Conservation (phyloP, 345 rosid species). For the Carallia pectinifolia region DNA sequence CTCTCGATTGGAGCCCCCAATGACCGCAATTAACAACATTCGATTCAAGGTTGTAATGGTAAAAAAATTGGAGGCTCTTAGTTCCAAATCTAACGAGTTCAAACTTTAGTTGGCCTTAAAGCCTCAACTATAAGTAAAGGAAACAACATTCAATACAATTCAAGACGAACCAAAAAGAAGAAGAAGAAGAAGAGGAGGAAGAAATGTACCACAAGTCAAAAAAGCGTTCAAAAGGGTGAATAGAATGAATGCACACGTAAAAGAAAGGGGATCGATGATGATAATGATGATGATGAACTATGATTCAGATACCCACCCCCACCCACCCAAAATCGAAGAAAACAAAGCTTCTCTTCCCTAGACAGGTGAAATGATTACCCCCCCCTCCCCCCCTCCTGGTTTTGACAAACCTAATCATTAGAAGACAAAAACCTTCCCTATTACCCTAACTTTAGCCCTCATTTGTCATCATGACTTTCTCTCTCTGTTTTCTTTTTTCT, state of each 20-base stretch:
- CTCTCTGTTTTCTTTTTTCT: neutral
- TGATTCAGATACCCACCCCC: conserved; percentile 8
- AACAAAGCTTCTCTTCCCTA: conserved; percentile 33
- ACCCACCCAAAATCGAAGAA: conserved; percentile 18
- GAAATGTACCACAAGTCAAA: neutral
- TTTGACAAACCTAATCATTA: conserved; percentile 47
- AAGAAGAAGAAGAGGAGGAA: neutral
- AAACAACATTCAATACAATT: too few species aligned
- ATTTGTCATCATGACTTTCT: conserved; percentile 20
- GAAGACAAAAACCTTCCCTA: conserved; percentile 7
- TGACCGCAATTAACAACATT: too few species aligned
- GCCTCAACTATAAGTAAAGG: too few species aligned
- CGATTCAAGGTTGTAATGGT: too few species aligned
- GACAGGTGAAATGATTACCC: conserved; percentile 45
- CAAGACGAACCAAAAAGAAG: too few species aligned
- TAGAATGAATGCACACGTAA: conserved; percentile 28
- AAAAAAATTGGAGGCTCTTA: too few species aligned
- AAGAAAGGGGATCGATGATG: conserved; percentile 34
- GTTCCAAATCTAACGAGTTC: too few species aligned
- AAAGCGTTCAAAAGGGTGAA: neutral
- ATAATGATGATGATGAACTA: neutral
- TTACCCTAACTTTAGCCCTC: conserved; percentile 27
- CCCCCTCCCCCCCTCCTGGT: conserved; percentile 24
- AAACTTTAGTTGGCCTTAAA: too few species aligned
- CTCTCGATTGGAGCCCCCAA: too few species aligned